These are phyloP conservation scores for Sonneratia caseolaris DNA, from an alignment of 345 rosid species.

Conservation along the genomic window DNA sequence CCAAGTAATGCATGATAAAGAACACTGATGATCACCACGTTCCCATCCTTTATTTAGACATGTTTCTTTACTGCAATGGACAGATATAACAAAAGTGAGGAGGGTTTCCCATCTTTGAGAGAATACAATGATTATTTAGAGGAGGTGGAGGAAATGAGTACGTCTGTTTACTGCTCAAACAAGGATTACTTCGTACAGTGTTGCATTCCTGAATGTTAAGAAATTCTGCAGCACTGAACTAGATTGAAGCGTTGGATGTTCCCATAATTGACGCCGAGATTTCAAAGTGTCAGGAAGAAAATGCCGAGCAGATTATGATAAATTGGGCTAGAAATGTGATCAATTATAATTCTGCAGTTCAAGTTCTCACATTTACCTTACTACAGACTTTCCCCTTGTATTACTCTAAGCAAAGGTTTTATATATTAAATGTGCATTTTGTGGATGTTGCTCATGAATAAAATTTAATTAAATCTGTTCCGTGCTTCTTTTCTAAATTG, in stretches of 20 bases:
- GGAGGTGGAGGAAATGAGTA: conserved; percentile 94
- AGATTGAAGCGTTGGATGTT: conserved; percentile 67
- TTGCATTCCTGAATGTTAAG: neutral
- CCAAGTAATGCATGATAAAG: neutral
- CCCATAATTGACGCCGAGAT: conserved; percentile 68
- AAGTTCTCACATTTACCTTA: neutral
- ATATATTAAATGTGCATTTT: neutral
- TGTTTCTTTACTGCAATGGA: neutral
- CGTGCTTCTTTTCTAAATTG: neutral
- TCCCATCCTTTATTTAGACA: neutral
- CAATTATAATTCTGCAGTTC: neutral
- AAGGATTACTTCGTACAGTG: neutral
- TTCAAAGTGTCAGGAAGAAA: conserved; percentile 59
- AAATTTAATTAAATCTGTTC: neutral
- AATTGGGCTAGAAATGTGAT: conserved; percentile 80
- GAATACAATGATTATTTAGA: conserved; percentile 95
- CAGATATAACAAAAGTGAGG: conserved; percentile 87
- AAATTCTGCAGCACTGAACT: conserved; percentile 45
- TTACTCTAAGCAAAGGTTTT: neutral
- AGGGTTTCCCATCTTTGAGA: conserved; percentile 61
- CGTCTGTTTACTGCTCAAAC: conserved; percentile 18
- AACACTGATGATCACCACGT: neutral
- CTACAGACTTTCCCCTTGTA: neutral
- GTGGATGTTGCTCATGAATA: neutral
- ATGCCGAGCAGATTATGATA: conserved; percentile 79